Evolutionary conservation across 225 moss, liverwort and hornwort genomes (phyloP), one percentile per base, ranked within the genome.

Genomic region (Anthoceros angustus): DNA sequence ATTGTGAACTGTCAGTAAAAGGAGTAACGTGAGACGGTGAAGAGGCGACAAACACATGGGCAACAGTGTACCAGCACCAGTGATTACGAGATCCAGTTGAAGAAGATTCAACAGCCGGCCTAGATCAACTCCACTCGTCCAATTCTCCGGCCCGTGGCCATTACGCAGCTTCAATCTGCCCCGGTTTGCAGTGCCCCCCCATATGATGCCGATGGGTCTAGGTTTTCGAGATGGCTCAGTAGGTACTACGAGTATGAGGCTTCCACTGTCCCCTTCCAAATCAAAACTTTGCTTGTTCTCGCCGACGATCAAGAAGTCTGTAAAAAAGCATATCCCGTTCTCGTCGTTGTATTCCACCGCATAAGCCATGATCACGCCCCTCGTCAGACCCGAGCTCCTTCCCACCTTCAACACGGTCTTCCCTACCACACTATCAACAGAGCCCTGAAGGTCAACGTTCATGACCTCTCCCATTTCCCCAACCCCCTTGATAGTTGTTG

Each of bases 341-440:
- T 82, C 84, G 21, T 82, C 77, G 10, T 84, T 82, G 70, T 82
- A 82, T 63, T 84, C 84, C 11, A 82, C 84, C 8, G 82, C 81
- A 40, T 84, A 84, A 23, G 79, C 79, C 84, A 79, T 70, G 16
- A 84, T 84, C 39, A 71, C 39, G 1, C 84, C 84, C 62, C 77
- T 82, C n/a, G 82, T 84, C 10, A 75, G 67, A 4, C 84, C 84
- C 2, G 84, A 82, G 74, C 84, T 84, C 26, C 84, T 74, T 8
- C 84, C 84, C 65, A 84, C 84, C 72, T 84, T 84, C 68, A 63
- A 74, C 80, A 80, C 60, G 70, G 68, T 10, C 71, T 64, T 50
- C 5, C 78, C 78, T 25, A 83, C 77, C 67, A 83, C 39, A 46
- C 72, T 78, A 12, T 67, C 62, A 9, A 80, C 20, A 0, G 83